A percentile compares a stretch with the other conserved stretches of the same genome.
Conservation (phyloP, 2,329 filamentous ascomycete species). For the Fusarium sp. region DNA sequence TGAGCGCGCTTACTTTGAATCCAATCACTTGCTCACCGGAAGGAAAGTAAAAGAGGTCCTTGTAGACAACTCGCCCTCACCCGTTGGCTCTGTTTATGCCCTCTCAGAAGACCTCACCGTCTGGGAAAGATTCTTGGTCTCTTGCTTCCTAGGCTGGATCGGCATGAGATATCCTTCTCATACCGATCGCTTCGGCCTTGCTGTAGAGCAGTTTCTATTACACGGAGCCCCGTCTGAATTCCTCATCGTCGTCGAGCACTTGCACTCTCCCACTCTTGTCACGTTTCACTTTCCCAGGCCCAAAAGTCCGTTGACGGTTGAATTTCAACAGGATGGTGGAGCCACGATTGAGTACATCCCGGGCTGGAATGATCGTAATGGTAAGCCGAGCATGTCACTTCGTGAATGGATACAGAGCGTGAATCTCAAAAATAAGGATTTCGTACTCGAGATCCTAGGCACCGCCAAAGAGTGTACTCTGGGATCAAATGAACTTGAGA, state of each 20-base stretch:
- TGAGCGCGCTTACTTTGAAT: not conserved
- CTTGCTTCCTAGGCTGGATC: not conserved
- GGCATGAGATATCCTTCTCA: not conserved
- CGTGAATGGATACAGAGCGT: not conserved
- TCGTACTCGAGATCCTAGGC: not conserved
- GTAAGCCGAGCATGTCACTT: not conserved
- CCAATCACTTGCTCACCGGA: too few species aligned
- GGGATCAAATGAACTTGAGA: too few species aligned
- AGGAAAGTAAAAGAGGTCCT: too few species aligned
- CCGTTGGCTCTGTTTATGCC: not conserved
- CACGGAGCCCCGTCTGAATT: not conserved
- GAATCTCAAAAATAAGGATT: not conserved
- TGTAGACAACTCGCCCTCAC: too few species aligned
- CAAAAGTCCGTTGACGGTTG: too few species aligned
- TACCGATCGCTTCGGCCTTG: not conserved
- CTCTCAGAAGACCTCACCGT: not conserved
- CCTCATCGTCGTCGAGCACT: not conserved
- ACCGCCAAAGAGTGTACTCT: not conserved
- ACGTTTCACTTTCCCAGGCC: not conserved
- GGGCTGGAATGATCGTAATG: not conserved
- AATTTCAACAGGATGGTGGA: not conserved
- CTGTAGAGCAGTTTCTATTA: not conserved
- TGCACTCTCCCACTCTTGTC: not conserved
- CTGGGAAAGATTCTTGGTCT: not conserved
- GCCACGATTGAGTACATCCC: not conserved